Conservation (phyloP, 163 green algal species). For the Scenedesmus sp. region DNA sequence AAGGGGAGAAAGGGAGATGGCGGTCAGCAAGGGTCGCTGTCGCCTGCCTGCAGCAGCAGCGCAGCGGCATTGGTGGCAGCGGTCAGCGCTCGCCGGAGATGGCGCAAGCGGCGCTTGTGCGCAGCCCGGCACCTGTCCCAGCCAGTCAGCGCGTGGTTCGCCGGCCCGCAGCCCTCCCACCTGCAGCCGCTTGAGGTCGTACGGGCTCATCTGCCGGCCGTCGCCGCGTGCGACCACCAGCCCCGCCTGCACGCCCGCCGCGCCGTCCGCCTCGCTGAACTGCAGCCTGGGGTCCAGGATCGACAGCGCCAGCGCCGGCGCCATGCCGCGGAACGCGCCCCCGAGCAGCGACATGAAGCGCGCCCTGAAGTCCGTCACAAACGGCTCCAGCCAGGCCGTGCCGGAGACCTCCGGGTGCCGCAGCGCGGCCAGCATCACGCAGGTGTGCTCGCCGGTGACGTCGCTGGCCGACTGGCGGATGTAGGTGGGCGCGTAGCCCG, state of each 20-base stretch:
- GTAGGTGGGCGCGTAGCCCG: slow-evolving; percentile 91
- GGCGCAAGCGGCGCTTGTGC: no score
- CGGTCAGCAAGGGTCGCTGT: background rate
- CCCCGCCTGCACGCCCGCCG: slow-evolving; percentile 42
- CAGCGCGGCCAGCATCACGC: slow-evolving; percentile 91
- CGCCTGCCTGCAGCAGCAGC: background rate
- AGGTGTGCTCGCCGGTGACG: slow-evolving; percentile 94
- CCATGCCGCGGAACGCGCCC: slow-evolving; percentile 84
- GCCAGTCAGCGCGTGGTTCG: no score
- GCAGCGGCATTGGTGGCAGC: no score
- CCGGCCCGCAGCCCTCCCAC: no score
- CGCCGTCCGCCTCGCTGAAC: slow-evolving; percentile 82
- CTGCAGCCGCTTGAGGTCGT: slow-evolving; percentile 95
- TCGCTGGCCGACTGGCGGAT: slow-evolving; percentile 90
- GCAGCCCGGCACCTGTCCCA: no score
- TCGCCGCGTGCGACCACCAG: slow-evolving; percentile 72
- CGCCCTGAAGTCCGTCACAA: slow-evolving; percentile 90
- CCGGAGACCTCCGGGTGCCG: slow-evolving; percentile 75
- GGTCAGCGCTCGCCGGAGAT: no score
- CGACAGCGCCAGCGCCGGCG: slow-evolving; percentile 88
- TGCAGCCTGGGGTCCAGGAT: slow-evolving; percentile 91
- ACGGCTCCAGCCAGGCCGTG: slow-evolving; percentile 86
- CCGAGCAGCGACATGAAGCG: slow-evolving; percentile 84
- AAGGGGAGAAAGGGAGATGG: background rate
- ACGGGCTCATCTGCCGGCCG: slow-evolving; percentile 76